A percentile compares a stretch with the other conserved stretches of the same genome.
Conservation (phyloP, 1,284 basidiomycete species). For the Apiotrichum laibachii region DNA sequence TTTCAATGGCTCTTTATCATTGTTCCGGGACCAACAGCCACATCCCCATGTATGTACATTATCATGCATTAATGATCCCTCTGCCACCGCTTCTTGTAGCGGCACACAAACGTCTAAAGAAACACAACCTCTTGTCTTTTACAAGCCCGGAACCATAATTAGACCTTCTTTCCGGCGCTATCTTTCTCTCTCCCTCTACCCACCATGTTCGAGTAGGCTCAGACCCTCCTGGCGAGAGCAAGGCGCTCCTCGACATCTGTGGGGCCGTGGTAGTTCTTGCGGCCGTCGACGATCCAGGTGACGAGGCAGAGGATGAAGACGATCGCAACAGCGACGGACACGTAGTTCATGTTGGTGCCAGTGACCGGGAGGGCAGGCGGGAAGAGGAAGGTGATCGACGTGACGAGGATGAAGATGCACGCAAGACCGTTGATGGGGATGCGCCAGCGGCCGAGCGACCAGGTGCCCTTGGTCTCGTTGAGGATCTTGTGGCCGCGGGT, state of each 20-base stretch:
- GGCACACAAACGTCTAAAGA: too few relatives aligned
- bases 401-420: conserved; percentile 50
- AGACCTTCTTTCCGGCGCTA: too few relatives aligned
- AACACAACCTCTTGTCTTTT: too few relatives aligned
- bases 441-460: conserved; percentile 39
- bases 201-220: too few relatives aligned
- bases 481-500: conserved; percentile 50
- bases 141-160: too few relatives aligned
- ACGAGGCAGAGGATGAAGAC: conserved; percentile 38
- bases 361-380: conserved; percentile 52
- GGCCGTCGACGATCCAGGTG: conserved; percentile 48
- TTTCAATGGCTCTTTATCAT: too few relatives aligned
- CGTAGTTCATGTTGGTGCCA: conserved; percentile 53
- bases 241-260: conserved; percentile 37
- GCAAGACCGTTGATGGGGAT: conserved; percentile 47
- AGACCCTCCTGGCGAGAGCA: too few relatives aligned
- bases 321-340: conserved; percentile 43
- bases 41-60: too few relatives aligned
- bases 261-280: conserved; percentile 49
- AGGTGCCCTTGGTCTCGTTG: conserved; percentile 38
- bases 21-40: too few relatives aligned
- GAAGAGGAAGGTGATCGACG: conserved; percentile 56
- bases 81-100: too few relatives aligned
- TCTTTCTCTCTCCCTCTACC: too few relatives aligned
- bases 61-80: too few relatives aligned